A percentile compares a stretch with the other conserved stretches of the same genome.
Evolutionary conservation across 2,329 filamentous ascomycete genomes (phyloP).

Genomic region (Pseudogymnoascus sp.): DNA sequence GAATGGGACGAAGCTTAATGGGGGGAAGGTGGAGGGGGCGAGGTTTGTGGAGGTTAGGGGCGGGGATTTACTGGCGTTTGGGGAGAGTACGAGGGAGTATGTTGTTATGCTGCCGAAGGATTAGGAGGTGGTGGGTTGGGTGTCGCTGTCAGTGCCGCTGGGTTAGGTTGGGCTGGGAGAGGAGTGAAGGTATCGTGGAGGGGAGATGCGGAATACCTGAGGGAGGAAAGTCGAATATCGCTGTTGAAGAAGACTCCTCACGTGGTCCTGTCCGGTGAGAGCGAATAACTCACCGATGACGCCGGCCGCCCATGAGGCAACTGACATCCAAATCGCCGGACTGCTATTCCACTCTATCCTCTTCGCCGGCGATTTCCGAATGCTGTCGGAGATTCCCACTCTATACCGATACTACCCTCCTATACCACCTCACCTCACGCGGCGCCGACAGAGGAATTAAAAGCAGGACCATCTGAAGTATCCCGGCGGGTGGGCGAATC

Average conservation of each 20-base stretch:
- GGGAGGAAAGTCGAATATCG: background rate
- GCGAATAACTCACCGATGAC: background rate
- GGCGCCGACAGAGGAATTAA: background rate
- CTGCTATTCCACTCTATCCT: background rate
- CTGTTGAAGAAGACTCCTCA: background rate
- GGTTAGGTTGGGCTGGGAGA: background rate
- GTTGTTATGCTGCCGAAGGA: constrained; percentile 68
- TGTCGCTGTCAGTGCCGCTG: background rate
- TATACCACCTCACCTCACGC: background rate
- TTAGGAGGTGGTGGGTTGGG: constrained; percentile 8
- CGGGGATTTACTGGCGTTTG: constrained; percentile 84
- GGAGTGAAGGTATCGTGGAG: background rate
- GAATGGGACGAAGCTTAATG: constrained; percentile 81
- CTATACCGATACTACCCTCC: background rate
- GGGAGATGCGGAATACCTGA: background rate
- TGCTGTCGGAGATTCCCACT: background rate
- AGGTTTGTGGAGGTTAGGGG: constrained; percentile 80
- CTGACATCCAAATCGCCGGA: background rate
- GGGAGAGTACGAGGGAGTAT: constrained; percentile 82
- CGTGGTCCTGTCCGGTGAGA: background rate
- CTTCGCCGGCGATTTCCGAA: background rate
- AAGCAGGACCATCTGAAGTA: constrained; percentile 19
- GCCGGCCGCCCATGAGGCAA: background rate
- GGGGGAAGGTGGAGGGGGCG: constrained; percentile 60
- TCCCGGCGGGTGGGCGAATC: background rate